A percentile compares a stretch with the other conserved stretches of the same genome.
Evolutionary conservation across 257 asterid species (phyloP).

Genomic region (Linaria vulgaris): DNA sequence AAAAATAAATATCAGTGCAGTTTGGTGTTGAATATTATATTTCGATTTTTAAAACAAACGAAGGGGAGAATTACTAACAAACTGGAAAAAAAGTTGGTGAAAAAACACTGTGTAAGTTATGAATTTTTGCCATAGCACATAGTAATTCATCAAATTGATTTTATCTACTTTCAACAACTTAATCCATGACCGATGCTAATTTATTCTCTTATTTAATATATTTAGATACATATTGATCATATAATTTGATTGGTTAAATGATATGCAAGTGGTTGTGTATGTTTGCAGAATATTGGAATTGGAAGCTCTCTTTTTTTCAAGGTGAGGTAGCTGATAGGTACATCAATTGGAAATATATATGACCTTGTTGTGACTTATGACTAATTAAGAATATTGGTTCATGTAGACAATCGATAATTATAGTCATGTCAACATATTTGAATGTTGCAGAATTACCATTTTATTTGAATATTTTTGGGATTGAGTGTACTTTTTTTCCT

Average conservation of each 20-base stretch:
- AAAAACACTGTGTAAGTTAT: not conserved
- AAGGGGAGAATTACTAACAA: not conserved
- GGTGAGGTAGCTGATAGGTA: not conserved
- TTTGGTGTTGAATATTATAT: not conserved
- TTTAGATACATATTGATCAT: not conserved
- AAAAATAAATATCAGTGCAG: not conserved
- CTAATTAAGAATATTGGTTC: too few species aligned
- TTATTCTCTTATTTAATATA: not conserved
- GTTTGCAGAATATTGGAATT: constrained; percentile 1
- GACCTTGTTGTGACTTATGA: not conserved
- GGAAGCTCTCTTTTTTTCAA: not conserved
- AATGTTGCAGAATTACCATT: not conserved
- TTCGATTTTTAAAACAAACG: not conserved
- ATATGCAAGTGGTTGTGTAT: not conserved
- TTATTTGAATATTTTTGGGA: not conserved
- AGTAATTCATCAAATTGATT: not conserved
- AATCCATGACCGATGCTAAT: not conserved
- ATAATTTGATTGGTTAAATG: not conserved
- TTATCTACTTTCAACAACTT: not conserved
- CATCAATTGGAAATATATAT: not conserved
- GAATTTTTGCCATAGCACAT: not conserved
- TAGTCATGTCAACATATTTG: not conserved
- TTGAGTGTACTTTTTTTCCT: not conserved
- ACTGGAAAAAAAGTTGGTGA: not conserved
- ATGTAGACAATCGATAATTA: not conserved